These are phyloP conservation scores for Pseudogymnoascus sp. DNA, from an alignment of 2,329 filamentous ascomycete genomes.

Conservation along the genomic window DNA sequence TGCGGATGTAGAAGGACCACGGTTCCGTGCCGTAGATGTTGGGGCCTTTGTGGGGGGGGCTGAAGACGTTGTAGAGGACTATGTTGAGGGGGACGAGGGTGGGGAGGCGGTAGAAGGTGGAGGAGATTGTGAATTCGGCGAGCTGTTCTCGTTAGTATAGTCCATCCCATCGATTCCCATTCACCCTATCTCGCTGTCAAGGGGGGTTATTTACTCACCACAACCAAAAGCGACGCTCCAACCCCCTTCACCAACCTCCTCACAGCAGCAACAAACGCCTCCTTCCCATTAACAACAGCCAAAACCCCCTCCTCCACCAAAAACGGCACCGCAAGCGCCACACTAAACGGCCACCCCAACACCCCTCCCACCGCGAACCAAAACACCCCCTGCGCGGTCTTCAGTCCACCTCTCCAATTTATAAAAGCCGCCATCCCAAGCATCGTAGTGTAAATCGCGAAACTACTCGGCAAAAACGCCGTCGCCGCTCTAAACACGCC, in stretches of 20 bases:
- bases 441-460: constrained; percentile 91
- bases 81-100: constrained; percentile 84
- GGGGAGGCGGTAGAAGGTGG: constrained; percentile 75
- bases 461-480: constrained; percentile 84
- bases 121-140: constrained; percentile 63
- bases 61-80: constrained; percentile 90
- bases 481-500: constrained; percentile 90
- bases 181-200: neutral
- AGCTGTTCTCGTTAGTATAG: constrained; percentile 8
- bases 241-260: constrained; percentile 58
- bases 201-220: constrained; percentile 19
- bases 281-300: constrained; percentile 43
- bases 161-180: neutral
- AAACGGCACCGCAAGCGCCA: constrained; percentile 72
- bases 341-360: constrained; percentile 90
- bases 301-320: constrained; percentile 65
- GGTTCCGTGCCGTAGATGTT: constrained; percentile 93
- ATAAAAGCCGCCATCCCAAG: constrained; percentile 82
- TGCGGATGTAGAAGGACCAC: constrained; percentile 94
- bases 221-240: constrained; percentile 30
- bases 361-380: constrained; percentile 83
- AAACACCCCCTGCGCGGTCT: constrained; percentile 74
- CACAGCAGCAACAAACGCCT: constrained; percentile 51
- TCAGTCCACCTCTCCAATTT: constrained; percentile 73
- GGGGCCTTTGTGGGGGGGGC: constrained; percentile 66